Base-by-base conservation (phyloP, 2,329 filamentous ascomycete genomes). In the Calonectria pseudoreteaudii region DNA sequence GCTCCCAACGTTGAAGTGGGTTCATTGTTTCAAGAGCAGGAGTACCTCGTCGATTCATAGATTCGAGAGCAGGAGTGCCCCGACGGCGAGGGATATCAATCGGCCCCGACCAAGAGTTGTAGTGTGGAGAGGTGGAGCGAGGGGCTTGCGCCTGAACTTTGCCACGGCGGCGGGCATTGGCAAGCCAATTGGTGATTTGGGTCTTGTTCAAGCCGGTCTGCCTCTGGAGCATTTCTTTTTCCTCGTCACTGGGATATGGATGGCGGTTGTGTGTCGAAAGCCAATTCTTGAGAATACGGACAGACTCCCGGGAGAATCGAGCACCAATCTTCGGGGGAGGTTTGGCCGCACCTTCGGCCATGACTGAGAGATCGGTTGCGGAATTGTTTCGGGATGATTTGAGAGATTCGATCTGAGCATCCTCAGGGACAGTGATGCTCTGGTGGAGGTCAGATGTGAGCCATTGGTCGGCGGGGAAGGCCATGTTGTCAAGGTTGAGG, bases 121-220 rank as follows among this genome's bases (percentile, higher is more conserved):
- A 89, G 77, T 93, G 91, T 1, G 95, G 94, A 6, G 94, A 96
- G 23, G 90, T 91, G 36, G 91, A 92, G 76, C 93, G 89, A 60
- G 91, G 91, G 2, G 91, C 88, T 60, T 92, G 91, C 67, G 91
- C 88, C 62, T 92, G 91, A 69, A 94, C 92, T 86, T 98, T 98
- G 79, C 94, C 93, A 75, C 95, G 90, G 71, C 95, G 91, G 53
- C 95, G 92, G 71, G 95, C 95, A 84, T 98, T 98, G 73, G 95
- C 95, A 60, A 98, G 91, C 95, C 95, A 98, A 82, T 97, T 98
- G 14, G 93, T 93, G 79, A 98, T 96, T 81, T 98, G 96, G 18
- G 90, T 93, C 80, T 94, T 92, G 82, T 92, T 95, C 50, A 98
- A 88, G 10, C 95, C 95, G 0, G 95, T 98, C 79, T 94, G 90